phyloP scores from a whole-genome alignment of 73 alveolate genomes.

The Effrenium voratum region DNA sequence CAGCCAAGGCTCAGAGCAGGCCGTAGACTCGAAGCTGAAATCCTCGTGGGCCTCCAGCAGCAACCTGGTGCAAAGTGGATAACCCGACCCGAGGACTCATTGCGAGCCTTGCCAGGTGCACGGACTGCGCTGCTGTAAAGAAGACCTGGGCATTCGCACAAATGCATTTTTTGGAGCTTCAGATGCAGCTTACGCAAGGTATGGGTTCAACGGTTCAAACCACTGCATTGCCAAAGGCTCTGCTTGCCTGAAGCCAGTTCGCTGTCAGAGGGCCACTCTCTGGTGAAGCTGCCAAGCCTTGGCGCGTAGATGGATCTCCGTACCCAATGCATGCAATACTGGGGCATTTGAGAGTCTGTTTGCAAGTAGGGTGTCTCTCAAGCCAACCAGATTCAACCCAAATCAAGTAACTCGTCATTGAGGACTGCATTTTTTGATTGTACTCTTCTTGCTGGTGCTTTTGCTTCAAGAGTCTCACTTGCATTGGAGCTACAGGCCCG shows the following conservation, averaged over 20 bases:
- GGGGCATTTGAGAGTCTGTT: no score
- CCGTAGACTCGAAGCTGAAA: background rate
- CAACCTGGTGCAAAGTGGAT: background rate
- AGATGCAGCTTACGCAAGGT: no score
- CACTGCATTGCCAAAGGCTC: background rate
- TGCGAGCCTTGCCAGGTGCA: background rate
- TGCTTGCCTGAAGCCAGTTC: constrained; percentile 28
- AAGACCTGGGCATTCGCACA: constrained; percentile 4
- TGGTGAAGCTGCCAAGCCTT: constrained; percentile 34
- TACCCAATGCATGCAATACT: no score
- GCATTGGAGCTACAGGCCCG: no score
- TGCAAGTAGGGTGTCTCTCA: no score
- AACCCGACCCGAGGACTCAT: background rate
- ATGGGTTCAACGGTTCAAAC: background rate
- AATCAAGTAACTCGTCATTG: no score
- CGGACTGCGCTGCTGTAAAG: constrained; percentile 57
- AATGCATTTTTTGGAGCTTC: background rate
- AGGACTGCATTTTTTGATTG: no score
- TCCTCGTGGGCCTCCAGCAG: constrained; percentile 6
- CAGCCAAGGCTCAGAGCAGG: constrained; percentile 60
- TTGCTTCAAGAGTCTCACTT: no score
- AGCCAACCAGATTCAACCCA: no score
- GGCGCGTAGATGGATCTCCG: no score
- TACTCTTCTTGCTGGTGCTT: no score
- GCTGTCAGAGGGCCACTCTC: background rate